phyloP scores from a whole-genome alignment of 768 basidiomycete species.

The Steccherinum ochraceum region DNA sequence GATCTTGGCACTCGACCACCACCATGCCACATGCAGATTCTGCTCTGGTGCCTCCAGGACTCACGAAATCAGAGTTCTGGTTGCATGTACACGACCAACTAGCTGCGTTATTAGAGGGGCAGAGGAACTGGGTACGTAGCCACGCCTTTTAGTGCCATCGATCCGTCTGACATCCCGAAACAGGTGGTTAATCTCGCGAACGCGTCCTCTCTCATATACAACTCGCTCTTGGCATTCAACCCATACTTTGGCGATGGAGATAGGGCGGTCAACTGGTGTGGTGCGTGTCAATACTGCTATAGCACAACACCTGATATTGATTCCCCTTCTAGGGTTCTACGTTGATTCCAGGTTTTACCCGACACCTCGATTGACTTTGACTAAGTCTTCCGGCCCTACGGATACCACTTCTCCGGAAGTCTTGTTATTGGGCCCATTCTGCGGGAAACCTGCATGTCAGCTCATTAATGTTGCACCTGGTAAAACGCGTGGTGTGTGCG shows the following conservation, averaged over 20 bases:
- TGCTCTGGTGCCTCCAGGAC: slow-evolving; percentile 60
- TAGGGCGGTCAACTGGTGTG: slow-evolving; percentile 88
- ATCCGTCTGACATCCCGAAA: slow-evolving; percentile 5
- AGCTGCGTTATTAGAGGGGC: slow-evolving; percentile 50
- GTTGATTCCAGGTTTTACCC: slow-evolving; percentile 63
- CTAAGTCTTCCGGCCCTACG: neutral
- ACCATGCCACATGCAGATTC: slow-evolving; percentile 82
- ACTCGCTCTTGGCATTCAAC: slow-evolving; percentile 63
- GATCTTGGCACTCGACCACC: neutral
- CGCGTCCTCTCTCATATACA: slow-evolving; percentile 74
- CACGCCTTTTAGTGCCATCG: neutral
- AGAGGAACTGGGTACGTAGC: slow-evolving; percentile 68
- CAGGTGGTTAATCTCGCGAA: slow-evolving; percentile 88
- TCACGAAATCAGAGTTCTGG: slow-evolving; percentile 80
- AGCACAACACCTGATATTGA: slow-evolving; percentile 1
- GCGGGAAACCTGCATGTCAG: slow-evolving; percentile 89
- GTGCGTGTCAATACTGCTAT: slow-evolving; percentile 43
- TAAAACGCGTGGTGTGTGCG: slow-evolving; percentile 73
- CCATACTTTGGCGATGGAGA: slow-evolving; percentile 56
- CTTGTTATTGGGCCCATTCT: slow-evolving; percentile 79
- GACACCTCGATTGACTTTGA: slow-evolving; percentile 25
- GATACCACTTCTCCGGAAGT: slow-evolving; percentile 1
- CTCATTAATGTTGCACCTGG: slow-evolving; percentile 56
- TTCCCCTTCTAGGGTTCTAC: slow-evolving; percentile 69
- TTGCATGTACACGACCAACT: slow-evolving; percentile 64